Percentiles rank a stretch among this genome's conserved stretches.
Conservation (phyloP, 805 yeast species). For the Myxozyma sirexii region DNA sequence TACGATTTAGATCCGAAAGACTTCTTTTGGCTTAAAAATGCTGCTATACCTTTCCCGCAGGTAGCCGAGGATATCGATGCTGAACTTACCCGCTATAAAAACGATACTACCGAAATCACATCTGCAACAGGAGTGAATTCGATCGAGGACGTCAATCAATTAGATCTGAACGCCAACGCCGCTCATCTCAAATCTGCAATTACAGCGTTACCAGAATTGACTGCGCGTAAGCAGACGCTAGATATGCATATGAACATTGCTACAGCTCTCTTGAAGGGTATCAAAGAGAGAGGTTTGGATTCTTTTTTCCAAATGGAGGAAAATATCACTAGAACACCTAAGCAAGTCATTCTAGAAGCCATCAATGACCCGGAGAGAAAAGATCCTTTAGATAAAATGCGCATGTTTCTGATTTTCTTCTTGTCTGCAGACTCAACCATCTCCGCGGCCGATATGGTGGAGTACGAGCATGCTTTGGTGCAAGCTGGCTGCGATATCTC, state of each 20-base stretch:
- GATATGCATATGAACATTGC: slow-evolving; percentile 98
- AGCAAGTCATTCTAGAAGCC: slow-evolving; percentile 57
- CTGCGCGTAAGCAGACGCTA: slow-evolving; percentile 81
- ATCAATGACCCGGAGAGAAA: slow-evolving; percentile 61
- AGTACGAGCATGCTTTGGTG: slow-evolving; percentile 65
- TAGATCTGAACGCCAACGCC: slow-evolving; percentile 42
- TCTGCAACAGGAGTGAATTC: slow-evolving; percentile 71
- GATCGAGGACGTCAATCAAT: slow-evolving; percentile 67
- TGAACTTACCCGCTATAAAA: slow-evolving; percentile 77
- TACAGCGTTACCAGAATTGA: slow-evolving; percentile 87
- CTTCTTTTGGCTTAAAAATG: slow-evolving; percentile 85
- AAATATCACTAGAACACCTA: slow-evolving; percentile 53
- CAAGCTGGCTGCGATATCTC: slow-evolving; percentile 59
- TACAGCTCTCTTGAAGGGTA: slow-evolving; percentile 76
- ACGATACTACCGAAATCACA: slow-evolving; percentile 85
- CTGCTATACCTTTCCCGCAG: slow-evolving; percentile 92
- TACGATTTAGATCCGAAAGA: slow-evolving; percentile 92
- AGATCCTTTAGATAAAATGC: slow-evolving; percentile 66
- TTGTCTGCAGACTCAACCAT: slow-evolving; percentile 50
- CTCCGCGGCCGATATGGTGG: slow-evolving; percentile 54
- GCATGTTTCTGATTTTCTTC: slow-evolving; percentile 83
- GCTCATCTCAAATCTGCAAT: slow-evolving; percentile 64
- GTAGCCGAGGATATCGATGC: slow-evolving; percentile 96
- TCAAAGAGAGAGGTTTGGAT: slow-evolving; percentile 86
- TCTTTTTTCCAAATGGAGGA: slow-evolving; percentile 94